Evolutionary conservation across 2,329 filamentous ascomycete genomes (phyloP).

Genomic region (Paraphoma chrysanthemicola): DNA sequence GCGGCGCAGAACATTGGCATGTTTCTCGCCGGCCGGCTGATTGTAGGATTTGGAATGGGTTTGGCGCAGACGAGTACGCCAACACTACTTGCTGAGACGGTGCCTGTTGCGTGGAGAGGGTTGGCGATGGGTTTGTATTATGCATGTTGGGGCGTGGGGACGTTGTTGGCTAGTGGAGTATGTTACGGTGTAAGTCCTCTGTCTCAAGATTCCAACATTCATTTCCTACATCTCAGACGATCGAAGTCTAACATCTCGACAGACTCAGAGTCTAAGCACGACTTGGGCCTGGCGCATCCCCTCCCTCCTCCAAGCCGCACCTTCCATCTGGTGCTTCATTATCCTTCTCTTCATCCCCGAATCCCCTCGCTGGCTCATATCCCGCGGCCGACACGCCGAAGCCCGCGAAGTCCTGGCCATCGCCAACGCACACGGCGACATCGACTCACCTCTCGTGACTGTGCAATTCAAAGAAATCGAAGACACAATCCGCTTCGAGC

Average conservation of each 20-base stretch:
- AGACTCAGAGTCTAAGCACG: slow-evolving; percentile 48
- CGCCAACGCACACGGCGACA: slow-evolving; percentile 63
- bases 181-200: slow-evolving; percentile 44
- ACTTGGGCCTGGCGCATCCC: slow-evolving; percentile 64
- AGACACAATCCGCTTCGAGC: slow-evolving; percentile 50
- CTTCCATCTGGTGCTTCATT: slow-evolving; percentile 55
- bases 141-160: slow-evolving; percentile 56
- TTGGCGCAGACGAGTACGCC: slow-evolving; percentile 64
- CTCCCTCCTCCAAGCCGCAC: slow-evolving; percentile 55
- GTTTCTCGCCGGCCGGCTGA: slow-evolving; percentile 66
- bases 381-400: slow-evolving; percentile 55
- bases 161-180: slow-evolving; percentile 59
- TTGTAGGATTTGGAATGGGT: slow-evolving; percentile 66
- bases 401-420: slow-evolving; percentile 41
- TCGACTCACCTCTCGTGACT: slow-evolving; percentile 57
- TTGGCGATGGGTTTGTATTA: slow-evolving; percentile 64
- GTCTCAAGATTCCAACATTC: no score
- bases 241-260: slow-evolving; percentile 9
- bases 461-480: slow-evolving; percentile 62
- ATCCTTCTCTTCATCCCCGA: slow-evolving; percentile 56
- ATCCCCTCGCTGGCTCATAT: slow-evolving; percentile 56
- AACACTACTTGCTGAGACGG: slow-evolving; percentile 66
- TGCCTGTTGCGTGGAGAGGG: slow-evolving; percentile 66
- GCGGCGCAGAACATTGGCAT: slow-evolving; percentile 53
- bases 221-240: no score